Evolutionary conservation across 176 grass and related monocot species (phyloP), one percentile per base, ranked within the genome.

Genomic region (Aechmea fasciata): DNA sequence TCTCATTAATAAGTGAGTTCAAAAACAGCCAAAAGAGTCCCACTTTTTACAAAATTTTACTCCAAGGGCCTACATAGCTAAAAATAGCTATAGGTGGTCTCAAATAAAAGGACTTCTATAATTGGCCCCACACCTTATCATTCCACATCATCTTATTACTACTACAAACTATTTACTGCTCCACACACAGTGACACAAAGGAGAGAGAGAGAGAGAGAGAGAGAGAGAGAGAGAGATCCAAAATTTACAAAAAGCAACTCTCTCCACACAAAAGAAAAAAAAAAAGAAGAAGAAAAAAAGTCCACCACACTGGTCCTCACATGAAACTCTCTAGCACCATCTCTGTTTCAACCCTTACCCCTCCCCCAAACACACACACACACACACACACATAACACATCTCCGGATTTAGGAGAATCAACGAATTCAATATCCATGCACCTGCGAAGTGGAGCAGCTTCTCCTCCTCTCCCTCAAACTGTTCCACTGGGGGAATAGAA

Each of bases 61-160:
- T 28, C 52, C 62, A 71, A 54, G 62, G 53, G 24, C 49, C 66
- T 69, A 78, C 67, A 78, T 62, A 59, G 64, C 69, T 68, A 69
- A 73, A 73, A 47, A 71, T 41, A 76, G 48, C 52, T 64, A 22
- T 57, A 67, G 71, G 66, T 55, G 66, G 82, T 75, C 74, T 77
- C 86, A 77, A 82, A 59, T 73, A 79, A 71, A 72, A 72, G 75
- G 81, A 65, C 53, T 65, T 47, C 81, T 75, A 79, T 81, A 73
- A 65, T 57, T 66, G 81, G 62, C 49, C 77, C 77, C 73, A 47
- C 48, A 55, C 57, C 81, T 78, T 67, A 77, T 84, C 81, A 80
- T 77, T 69, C 64, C 19, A 74, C 68, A 23, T 63, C 69, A 1
- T 47, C 14, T 29, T 29, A 23, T 29, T 29, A 23, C 19, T 74